phyloP scores from a whole-genome alignment of 2,329 filamentous ascomycete genomes.

The Phaeophleospora eucalypticola region DNA sequence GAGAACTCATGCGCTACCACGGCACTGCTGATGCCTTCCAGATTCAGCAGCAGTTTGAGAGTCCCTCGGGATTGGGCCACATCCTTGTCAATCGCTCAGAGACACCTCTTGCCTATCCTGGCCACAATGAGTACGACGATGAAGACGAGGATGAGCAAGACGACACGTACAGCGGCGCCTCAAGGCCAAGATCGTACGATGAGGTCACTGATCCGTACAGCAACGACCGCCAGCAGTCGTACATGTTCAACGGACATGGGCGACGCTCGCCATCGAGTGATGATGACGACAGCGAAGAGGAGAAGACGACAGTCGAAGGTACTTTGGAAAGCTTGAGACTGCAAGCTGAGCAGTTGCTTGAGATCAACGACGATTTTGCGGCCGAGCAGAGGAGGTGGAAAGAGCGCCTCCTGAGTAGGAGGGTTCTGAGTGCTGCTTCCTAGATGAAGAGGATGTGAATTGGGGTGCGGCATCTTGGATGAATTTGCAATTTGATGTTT shows the following conservation, averaged over 20 bases:
- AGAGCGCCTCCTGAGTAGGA: conserved; percentile 3
- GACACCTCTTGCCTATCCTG: conserved; percentile 20
- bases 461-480: too few relatives aligned
- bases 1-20: conserved; percentile 6
- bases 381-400: conserved; percentile 29
- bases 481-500: too few relatives aligned
- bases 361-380: conserved; percentile 34
- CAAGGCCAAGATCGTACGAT: not conserved
- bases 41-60: conserved; percentile 3
- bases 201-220: not conserved
- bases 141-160: not conserved
- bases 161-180: not conserved
- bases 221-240: not conserved
- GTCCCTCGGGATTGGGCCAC: conserved; percentile 13
- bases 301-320: conserved; percentile 29
- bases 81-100: conserved; percentile 19
- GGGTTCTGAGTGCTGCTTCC: not conserved
- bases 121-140: conserved; percentile 10
- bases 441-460: not conserved
- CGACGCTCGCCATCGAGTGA: not conserved
- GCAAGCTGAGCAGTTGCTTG: conserved; percentile 33
- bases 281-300: not conserved
- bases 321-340: conserved; percentile 31
- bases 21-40: conserved; percentile 2
- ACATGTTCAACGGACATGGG: not conserved